Conservation (phyloP, 208 protist genomes). For the Acanthamoeba lenticulata region DNA sequence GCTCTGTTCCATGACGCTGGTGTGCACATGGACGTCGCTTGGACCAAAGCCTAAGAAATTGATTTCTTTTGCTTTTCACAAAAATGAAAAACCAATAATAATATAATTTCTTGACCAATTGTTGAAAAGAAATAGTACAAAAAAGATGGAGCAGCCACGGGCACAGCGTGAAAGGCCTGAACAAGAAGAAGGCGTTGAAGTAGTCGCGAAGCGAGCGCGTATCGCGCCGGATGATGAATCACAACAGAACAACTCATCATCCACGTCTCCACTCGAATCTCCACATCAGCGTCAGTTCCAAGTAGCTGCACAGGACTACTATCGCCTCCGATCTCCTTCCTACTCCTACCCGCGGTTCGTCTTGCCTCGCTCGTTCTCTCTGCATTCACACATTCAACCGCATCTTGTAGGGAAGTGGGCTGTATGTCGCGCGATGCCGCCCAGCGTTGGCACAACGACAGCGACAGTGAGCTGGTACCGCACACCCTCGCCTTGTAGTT, state of each 20-base stretch:
- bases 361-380: background rate
- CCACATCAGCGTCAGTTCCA: no score
- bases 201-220: no score
- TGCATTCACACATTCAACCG: background rate
- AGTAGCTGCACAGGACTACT: background rate
- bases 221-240: no score
- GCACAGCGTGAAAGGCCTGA: no score
- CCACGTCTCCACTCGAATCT: no score
- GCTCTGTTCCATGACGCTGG: background rate
- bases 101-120: no score
- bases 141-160: no score
- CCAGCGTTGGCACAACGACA: constrained; percentile 8
- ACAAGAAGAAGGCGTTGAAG: no score
- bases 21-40: background rate
- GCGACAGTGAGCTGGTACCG: background rate
- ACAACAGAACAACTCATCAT: no score
- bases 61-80: background rate
- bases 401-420: background rate
- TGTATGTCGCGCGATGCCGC: constrained; percentile 7
- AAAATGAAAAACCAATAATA: no score
- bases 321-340: background rate
- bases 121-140: no score
- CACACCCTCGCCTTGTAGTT: background rate
- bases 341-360: constrained; percentile 8
- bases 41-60: background rate